These are phyloP conservation scores for Aspergillus nanangensis DNA, from an alignment of 495 filamentous ascomycete species.

Conservation along the genomic window DNA sequence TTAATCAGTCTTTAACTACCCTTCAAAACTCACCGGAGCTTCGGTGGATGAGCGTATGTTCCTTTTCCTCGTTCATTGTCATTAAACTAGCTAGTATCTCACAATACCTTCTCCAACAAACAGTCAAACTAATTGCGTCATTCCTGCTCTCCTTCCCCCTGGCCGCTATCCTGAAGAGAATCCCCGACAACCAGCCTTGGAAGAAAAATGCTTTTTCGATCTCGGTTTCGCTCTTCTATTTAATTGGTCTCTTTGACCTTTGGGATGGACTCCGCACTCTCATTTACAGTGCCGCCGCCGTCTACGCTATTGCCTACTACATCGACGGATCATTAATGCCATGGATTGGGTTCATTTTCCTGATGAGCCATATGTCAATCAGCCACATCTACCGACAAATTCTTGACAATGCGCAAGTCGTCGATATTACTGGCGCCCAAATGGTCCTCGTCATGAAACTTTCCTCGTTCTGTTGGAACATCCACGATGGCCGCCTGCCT, in stretches of 20 bases:
- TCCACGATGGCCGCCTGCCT: conserved; percentile 81
- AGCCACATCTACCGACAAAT: conserved; percentile 83
- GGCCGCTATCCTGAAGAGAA: conserved; percentile 80
- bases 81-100: conserved; percentile 2
- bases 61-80: neutral
- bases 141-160: conserved; percentile 93
- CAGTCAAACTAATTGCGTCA: conserved; percentile 90
- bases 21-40: conserved; percentile 61
- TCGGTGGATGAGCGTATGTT: conserved; percentile 80
- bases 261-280: conserved; percentile 84
- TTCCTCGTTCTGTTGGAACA: conserved; percentile 95
- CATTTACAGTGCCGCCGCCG: conserved; percentile 68
- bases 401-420: conserved; percentile 51
- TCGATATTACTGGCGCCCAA: conserved; percentile 94
- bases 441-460: conserved; percentile 99
- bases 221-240: conserved; percentile 76
- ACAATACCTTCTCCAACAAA: conserved; percentile 9
- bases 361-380: conserved; percentile 93
- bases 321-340: conserved; percentile 94
- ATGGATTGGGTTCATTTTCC: conserved; percentile 90
- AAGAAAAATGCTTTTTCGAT: conserved; percentile 91
- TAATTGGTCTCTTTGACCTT: conserved; percentile 91
- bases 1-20: conserved; percentile 64
- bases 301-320: conserved; percentile 80
- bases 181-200: conserved; percentile 79